Evolutionary conservation across 176 grass and related monocot genomes (phyloP).

Genomic region (Phyllostachys edulis): DNA sequence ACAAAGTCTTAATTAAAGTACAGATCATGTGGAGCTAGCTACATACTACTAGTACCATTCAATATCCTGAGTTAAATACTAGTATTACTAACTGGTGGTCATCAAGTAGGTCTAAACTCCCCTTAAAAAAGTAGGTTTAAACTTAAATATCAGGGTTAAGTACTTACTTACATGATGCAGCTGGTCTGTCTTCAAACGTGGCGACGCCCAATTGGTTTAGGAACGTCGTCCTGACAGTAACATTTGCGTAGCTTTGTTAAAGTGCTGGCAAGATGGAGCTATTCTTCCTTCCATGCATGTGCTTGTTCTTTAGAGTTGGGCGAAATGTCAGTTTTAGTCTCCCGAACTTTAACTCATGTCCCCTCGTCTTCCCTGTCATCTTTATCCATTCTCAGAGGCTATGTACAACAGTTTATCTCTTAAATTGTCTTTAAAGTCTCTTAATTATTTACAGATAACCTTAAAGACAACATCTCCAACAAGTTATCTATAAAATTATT

Average conservation of each 20-base stretch:
- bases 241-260: conserved; percentile 22
- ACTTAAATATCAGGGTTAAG: background rate
- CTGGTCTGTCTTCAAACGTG: background rate
- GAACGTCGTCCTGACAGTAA: background rate
- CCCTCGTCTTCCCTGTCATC: background rate
- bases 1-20: background rate
- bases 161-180: background rate
- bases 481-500: too few relatives aligned
- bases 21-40: conserved; percentile 16
- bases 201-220: background rate
- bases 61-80: background rate
- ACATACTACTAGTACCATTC: background rate
- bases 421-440: too few relatives aligned
- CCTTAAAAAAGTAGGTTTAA: background rate
- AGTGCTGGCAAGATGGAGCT: background rate
- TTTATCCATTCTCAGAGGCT: background rate
- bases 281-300: conserved; percentile 9
- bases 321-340: background rate
- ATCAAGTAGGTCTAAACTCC: background rate
- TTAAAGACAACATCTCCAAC: too few relatives aligned
- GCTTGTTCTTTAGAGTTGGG: background rate
- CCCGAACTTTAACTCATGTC: background rate
- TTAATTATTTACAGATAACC: too few relatives aligned
- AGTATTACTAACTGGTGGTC: background rate
- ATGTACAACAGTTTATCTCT: too few relatives aligned